Percentiles rank a stretch among this genome's conserved stretches.
phyloP scores from a whole-genome alignment of 352 stramenopile species.

The Globisporangium polare region DNA sequence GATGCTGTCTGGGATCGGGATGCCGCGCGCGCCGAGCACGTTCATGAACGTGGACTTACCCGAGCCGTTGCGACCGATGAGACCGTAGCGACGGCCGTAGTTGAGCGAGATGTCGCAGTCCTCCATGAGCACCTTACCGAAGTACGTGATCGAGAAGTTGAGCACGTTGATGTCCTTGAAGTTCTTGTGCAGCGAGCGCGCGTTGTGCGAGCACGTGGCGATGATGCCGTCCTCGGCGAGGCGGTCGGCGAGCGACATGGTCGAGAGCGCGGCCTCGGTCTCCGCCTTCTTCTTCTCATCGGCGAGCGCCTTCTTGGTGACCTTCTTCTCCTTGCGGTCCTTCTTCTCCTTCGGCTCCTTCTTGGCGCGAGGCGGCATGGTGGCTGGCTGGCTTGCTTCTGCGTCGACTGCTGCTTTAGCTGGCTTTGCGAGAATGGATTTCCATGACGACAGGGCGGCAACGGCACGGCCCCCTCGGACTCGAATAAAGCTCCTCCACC shows the following conservation, averaged over 20 bases:
- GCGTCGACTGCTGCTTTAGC: background rate
- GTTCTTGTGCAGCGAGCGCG: constrained; percentile 91
- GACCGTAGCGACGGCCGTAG: constrained; percentile 96
- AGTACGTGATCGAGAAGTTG: constrained; percentile 96
- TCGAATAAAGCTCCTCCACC: constrained; percentile 13
- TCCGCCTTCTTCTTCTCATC: constrained; percentile 79
- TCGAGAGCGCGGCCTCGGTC: constrained; percentile 50
- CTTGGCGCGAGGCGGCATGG: constrained; percentile 12
- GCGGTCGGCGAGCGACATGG: constrained; percentile 83
- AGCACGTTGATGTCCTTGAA: constrained; percentile 98
- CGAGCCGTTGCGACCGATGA: constrained; percentile 96
- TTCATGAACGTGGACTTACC: constrained; percentile 98
- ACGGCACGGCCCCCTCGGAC: constrained; percentile 1
- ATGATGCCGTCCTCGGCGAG: constrained; percentile 94
- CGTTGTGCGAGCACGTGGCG: constrained; percentile 94
- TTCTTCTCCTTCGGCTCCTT: constrained; percentile 71
- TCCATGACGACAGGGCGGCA: background rate
- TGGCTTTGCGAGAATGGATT: constrained; percentile 8
- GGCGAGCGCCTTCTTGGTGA: constrained; percentile 65
- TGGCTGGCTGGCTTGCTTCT: background rate
- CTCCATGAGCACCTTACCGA: constrained; percentile 95
- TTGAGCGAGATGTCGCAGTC: constrained; percentile 96
- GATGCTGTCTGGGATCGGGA: constrained; percentile 95
- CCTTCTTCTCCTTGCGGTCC: constrained; percentile 78
- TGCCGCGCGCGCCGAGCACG: constrained; percentile 91